A percentile compares a stretch with the other conserved stretches of the same genome.
phyloP scores from a whole-genome alignment of 148 eudicot genomes.

The Pouteria glomerata region DNA sequence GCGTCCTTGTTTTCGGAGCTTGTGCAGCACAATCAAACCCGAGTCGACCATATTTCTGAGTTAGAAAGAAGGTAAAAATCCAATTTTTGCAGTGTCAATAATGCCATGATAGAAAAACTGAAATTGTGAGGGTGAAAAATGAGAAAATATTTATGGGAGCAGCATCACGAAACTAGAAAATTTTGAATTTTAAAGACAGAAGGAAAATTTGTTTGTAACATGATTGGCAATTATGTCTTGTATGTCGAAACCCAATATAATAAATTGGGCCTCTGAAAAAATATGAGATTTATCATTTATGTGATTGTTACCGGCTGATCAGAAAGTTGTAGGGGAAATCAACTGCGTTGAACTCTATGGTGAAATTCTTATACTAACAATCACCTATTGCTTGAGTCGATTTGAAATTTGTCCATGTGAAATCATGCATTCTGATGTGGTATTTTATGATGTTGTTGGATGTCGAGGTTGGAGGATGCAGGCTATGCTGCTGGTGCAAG shows the following conservation, averaged over 20 bases:
- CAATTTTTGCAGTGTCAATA: background rate
- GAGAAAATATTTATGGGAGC: too few species aligned
- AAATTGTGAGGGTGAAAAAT: too few species aligned
- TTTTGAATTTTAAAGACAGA: too few species aligned
- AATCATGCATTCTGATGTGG: background rate
- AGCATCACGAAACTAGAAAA: too few species aligned
- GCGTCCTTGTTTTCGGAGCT: slow-evolving; percentile 97
- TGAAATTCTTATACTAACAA: background rate
- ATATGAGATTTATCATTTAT: background rate
- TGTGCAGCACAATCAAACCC: slow-evolving; percentile 96
- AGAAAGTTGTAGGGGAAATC: too few species aligned
- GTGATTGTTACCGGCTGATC: background rate
- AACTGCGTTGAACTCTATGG: too few species aligned
- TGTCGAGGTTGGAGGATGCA: slow-evolving; percentile 90
- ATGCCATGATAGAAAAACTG: background rate
- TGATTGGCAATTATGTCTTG: background rate
- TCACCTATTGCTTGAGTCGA: background rate
- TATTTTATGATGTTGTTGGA: background rate
- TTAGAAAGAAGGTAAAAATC: slow-evolving; percentile 73
- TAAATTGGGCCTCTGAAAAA: background rate
- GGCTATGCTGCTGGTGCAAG: slow-evolving; percentile 98
- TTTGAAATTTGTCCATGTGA: background rate
- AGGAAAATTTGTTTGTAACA: background rate
- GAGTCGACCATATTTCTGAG: slow-evolving; percentile 91
- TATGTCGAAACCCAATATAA: background rate